Percentiles rank a stretch among this genome's conserved stretches.
These are phyloP conservation scores for Pochonia chlamydosporia DNA, from an alignment of 2,329 filamentous ascomycete genomes.

Conservation along the genomic window DNA sequence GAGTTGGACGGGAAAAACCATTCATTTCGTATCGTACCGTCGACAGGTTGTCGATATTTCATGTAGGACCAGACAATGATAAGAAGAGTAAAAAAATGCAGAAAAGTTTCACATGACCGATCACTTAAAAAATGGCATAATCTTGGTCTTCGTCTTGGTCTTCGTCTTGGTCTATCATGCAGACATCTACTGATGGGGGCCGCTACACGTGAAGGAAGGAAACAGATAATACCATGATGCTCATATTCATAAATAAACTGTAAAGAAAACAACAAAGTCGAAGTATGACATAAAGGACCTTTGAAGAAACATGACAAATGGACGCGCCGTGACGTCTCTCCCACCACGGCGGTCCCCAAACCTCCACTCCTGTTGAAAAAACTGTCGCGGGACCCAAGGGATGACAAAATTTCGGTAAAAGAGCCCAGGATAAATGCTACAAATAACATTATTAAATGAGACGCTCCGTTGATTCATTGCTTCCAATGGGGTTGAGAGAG, in stretches of 20 bases:
- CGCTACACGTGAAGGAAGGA: not conserved
- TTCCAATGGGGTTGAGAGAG: conserved; percentile 48
- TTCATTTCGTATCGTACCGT: not conserved
- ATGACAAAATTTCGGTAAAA: not conserved
- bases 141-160: not conserved
- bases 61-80: not conserved
- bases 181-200: not conserved
- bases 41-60: not conserved
- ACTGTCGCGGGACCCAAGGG: conserved; percentile 41
- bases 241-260: conserved; percentile 19
- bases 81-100: not conserved
- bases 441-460: not conserved
- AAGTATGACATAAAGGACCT: conserved; percentile 1
- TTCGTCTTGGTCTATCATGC: conserved; percentile 10
- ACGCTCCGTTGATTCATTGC: not conserved
- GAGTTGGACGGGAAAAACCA: conserved; percentile 8
- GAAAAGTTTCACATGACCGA: not conserved
- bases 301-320: conserved; percentile 8
- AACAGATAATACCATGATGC: conserved; percentile 16
- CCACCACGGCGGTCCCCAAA: conserved; percentile 42
- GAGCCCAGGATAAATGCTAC: not conserved
- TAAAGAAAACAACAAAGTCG: conserved; percentile 9
- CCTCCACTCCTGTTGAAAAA: conserved; percentile 24
- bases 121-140: not conserved
- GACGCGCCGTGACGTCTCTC: conserved; percentile 55